Base-by-base conservation (phyloP, 225 moss, liverwort and hornwort genomes). In the Pseudisothecium myosuroides region DNA sequence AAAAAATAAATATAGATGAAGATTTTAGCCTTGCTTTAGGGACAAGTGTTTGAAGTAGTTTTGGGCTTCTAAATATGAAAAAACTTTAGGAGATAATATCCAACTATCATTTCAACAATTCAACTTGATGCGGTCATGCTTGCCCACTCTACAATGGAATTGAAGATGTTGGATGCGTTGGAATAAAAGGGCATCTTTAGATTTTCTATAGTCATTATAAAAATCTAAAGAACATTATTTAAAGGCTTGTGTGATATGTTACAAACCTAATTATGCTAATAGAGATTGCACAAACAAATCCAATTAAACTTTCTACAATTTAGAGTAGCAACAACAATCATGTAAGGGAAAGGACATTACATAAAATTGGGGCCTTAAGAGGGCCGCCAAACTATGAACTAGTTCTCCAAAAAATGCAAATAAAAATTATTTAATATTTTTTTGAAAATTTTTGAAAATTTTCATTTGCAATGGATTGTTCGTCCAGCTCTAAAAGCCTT, bases 181-280 rank as follows among this genome's bases (percentile, higher is more conserved):
- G 14, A 39, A 24, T 1, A 1, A 1, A 26, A 14, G 8, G 14
- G 8, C 1, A 3, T 24, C 71, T 41, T 0, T 14, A 26, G 8
- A 71, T n/a, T 41, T 39, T n/a, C 2, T 12, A 1, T 23, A 39
- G 0, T 4, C 7, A n/a, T 22, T 12, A 39, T 68, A 39, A 23
- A 68, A n/a, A 39, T 23, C 6, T 23, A 14, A 24, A 1, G 39
- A 68, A 0, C 4, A 24, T 39, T 14, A 69, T 39, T 69, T 69
- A 14, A 69, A 12, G 7, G 24, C 20, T 67, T 16, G 2, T 19
- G 6, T 67, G 63, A n/a, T n/a, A 63, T 20, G 10, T 67, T 67
- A 20, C 0, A 20, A 5, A 39, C 2, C 0, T 22, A n/a, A 1
- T 0, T 24, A 69, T 24, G 0, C 39, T 39, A 24, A 13, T 0